Evolutionary conservation across 805 yeast genomes (phyloP), one percentile per base, ranked within the genome.

Genomic region (Saturnispora hagleri): DNA sequence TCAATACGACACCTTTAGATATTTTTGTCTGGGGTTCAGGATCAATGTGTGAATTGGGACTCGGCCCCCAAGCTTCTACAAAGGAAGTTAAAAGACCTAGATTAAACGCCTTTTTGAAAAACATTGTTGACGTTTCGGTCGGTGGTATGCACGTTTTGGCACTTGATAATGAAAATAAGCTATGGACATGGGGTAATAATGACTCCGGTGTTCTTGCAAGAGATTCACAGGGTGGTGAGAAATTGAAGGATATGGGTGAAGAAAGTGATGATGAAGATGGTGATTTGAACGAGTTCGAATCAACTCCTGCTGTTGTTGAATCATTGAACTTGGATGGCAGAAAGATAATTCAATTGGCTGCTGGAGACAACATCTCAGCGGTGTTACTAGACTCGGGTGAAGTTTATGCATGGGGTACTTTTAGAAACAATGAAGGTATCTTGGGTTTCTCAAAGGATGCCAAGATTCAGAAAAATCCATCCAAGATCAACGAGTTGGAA

Each of bases 101-200:
- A 58, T 73, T 91, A 64, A 93, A 90, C 60, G 89, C 96, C 2
- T 73, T 93, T 55, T 73, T 80, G 2, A 69, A 69, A 22, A 86
- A 84, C 28, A 80, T 93, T 51, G 93, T 89, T 27, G 91, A 88
- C 56, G 74, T 93, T 61, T 89, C 96, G 1, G 96, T 81, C 26
- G 99, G 99, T 48, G 99, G 99, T 48, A 91, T 93, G 85, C 99
- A 93, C 64, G 80, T 86, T 1, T 64, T 93, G 44, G 97, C 91
- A 0, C 69, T 91, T 48, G 97, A 89, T 63, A 67, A 78, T 40
- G 71, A 80, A 17, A 89, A 89, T 58, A 74, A 78, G 53, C 68
- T 93, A n/a, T 93, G 97, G 97, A 86, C 97, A 3, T 93, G 99
- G 99, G 99, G 99, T 53, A 86, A 87, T 45, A 93, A 93, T 60